phyloP scores from a whole-genome alignment of 2,329 filamentous ascomycete genomes.

The Aspergillus thermomutatus region DNA sequence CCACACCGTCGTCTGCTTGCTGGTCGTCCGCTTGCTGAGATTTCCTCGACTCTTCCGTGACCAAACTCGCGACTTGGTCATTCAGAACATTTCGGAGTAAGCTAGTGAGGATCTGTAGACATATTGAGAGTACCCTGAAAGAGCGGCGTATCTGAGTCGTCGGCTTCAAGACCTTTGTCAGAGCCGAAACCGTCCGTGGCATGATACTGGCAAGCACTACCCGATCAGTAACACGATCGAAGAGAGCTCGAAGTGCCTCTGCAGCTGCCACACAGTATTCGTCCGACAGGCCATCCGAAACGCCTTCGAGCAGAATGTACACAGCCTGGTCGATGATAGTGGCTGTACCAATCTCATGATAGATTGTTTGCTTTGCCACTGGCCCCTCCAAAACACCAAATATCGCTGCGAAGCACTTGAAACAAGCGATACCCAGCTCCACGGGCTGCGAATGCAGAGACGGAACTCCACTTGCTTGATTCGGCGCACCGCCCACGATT shows the following conservation, averaged over 20 bases:
- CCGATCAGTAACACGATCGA: conserved; percentile 63
- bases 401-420: conserved; percentile 65
- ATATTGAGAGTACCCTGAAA: conserved; percentile 62
- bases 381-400: conserved; percentile 56
- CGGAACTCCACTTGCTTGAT: conserved; percentile 38
- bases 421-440: conserved; percentile 70
- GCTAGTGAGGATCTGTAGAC: conserved; percentile 56
- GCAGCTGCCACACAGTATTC: conserved; percentile 71
- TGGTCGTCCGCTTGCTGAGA: conserved; percentile 29
- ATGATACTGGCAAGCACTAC: conserved; percentile 80
- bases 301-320: conserved; percentile 71
- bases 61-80: conserved; percentile 35
- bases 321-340: conserved; percentile 80
- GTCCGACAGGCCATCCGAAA: conserved; percentile 62
- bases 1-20: conserved; percentile 34
- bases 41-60: conserved; percentile 16
- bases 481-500: conserved; percentile 70
- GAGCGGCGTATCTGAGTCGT: conserved; percentile 60
- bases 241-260: conserved; percentile 60
- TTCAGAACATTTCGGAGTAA: conserved; percentile 46
- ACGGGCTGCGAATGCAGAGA: conserved; percentile 50
- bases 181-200: conserved; percentile 78
- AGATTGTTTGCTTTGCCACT: conserved; percentile 40
- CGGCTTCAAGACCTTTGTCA: conserved; percentile 71
- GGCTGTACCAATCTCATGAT: conserved; percentile 57